phyloP scores from a whole-genome alignment of 345 rosid genomes.

The Pugionium dolabratum region DNA sequence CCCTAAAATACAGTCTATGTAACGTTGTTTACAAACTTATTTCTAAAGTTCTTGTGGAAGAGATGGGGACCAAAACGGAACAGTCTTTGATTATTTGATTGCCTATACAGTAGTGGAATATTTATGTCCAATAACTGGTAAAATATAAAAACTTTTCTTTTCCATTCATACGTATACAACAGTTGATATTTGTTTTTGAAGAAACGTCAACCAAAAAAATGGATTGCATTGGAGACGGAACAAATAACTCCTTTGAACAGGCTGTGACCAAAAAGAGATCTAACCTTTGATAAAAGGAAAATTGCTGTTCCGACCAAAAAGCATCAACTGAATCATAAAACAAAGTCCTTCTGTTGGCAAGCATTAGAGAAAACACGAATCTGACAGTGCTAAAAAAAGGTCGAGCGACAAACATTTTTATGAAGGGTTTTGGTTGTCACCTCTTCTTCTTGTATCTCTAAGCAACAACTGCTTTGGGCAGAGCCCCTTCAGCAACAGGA shows the following conservation, averaged over 20 bases:
- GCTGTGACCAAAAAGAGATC: no score
- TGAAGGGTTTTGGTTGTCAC: neutral
- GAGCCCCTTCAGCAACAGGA: conserved; percentile 65
- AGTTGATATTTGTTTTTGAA: no score
- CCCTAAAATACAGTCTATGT: no score
- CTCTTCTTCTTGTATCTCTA: conserved; percentile 23
- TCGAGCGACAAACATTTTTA: conserved; percentile 35
- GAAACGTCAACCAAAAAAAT: no score
- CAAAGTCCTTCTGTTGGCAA: conserved; percentile 32
- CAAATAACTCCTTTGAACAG: conserved; percentile 21
- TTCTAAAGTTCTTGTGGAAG: no score
- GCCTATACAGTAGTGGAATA: no score
- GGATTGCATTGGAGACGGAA: neutral
- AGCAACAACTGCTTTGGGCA: conserved; percentile 38
- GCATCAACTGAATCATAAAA: conserved; percentile 28
- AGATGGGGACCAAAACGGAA: no score
- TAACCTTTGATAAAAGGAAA: conserved; percentile 13
- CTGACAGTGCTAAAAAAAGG: conserved; percentile 34
- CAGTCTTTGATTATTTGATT: no score
- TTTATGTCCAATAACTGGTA: no score
- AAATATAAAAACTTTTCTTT: no score
- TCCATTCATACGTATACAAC: no score
- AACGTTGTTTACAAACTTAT: no score
- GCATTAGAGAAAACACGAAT: conserved; percentile 38
- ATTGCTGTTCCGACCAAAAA: conserved; percentile 32